Base-by-base conservation (phyloP, 768 basidiomycete species). In the Rhizopogon vulgaris region DNA sequence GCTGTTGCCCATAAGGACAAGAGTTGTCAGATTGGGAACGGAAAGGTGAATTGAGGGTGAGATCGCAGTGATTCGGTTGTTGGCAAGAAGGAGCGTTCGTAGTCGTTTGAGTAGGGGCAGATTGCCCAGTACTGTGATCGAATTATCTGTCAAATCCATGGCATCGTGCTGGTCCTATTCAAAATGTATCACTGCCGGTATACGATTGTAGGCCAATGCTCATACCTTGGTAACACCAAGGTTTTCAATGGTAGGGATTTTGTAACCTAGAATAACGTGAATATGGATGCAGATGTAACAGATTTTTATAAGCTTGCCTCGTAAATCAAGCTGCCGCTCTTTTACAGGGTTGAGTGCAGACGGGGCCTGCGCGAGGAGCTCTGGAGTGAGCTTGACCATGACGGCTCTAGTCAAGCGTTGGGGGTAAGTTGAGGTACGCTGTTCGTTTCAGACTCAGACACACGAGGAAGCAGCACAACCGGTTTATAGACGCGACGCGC, bases 221-320 rank as follows among this genome's bases (percentile, higher is more conserved):
- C 81, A 59, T 68, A 84, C 90, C 78, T 78, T 85, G 68, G 92
- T 91, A 57, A 94, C 88, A 77, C 92, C 93, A 59, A 95, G 78
- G 78, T 95, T 95, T 85, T 95, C 93, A 66, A 95, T 95, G 51
- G 88, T 82, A 49, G 93, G 92, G 59, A 94, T 94, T 80, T 91
- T 93, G 73, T 88, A 87, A 52, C 92, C 91, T 94, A 62, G 58
- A 48, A 47, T 34, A 32, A 38, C 50, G 49, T 68, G 46, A 69
- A 56, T 40, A 25, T 27, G 52, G 12, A 25, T 28, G 36, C 18
- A 25, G 18, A 27, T 46, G 22, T 6, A 17, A 47, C 25, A 15
- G 54, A 59, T 59, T 58, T 41, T 38, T 65, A 49, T 22, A 24
- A 17, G 17, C 78, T 52, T 63, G 89, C 92, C 93, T 79, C 93